These are phyloP conservation scores for Barnettozyma populi DNA, from an alignment of 805 yeast species.

Conservation along the genomic window DNA sequence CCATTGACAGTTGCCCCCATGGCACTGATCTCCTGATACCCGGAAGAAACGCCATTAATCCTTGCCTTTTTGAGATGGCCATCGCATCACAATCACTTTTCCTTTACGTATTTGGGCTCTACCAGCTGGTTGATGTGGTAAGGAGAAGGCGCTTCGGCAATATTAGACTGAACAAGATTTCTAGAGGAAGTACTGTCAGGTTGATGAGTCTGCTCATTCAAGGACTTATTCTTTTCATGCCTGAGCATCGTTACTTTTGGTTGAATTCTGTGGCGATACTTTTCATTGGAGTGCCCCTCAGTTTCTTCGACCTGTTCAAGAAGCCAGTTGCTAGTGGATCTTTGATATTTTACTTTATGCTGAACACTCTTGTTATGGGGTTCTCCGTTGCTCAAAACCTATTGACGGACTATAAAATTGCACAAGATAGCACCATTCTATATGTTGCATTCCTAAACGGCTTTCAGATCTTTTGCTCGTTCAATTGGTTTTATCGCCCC, in stretches of 20 bases:
- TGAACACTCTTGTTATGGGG: constrained; percentile 40
- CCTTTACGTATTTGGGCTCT: constrained; percentile 13
- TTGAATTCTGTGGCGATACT: constrained; percentile 16
- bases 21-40: constrained; percentile 18
- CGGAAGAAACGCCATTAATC: constrained; percentile 23
- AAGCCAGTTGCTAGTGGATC: constrained; percentile 55
- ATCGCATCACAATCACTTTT: constrained; percentile 10
- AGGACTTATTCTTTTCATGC: constrained; percentile 3
- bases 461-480: constrained; percentile 27
- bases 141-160: constrained; percentile 1
- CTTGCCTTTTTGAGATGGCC: constrained; percentile 19
- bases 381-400: constrained; percentile 38
- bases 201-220: constrained; percentile 11
- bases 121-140: constrained; percentile 12
- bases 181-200: constrained; percentile 14
- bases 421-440: constrained; percentile 23
- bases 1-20: constrained; percentile 4
- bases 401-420: constrained; percentile 26
- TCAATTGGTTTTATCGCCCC: constrained; percentile 30
- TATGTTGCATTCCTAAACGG: constrained; percentile 27
- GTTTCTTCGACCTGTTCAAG: constrained; percentile 38
- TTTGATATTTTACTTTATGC: constrained; percentile 70
- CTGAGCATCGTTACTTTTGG: constrained; percentile 1
- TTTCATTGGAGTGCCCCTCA: constrained; percentile 36
- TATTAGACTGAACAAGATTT: constrained; percentile 14